Evolutionary conservation across 352 stramenopile genomes (phyloP), one percentile per base, ranked within the genome.

Genomic region (Thalassiosira ordinaria): DNA sequence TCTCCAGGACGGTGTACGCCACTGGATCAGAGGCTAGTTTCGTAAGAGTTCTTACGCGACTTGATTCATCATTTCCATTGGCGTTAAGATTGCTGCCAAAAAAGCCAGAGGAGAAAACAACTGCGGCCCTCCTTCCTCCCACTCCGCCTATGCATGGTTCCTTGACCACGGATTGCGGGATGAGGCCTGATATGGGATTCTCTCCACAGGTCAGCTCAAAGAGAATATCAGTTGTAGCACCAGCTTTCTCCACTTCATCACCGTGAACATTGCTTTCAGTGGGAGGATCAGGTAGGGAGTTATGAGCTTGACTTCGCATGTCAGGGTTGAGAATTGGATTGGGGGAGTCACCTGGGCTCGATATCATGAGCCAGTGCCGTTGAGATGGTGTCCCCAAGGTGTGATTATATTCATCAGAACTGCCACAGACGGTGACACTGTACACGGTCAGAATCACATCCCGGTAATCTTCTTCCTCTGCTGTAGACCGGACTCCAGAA

Each of bases 191-290:
- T 5, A 79, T n/a, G 14, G 76, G 73, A 74, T 78, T 80, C 44
- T 88, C 80, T 2, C 78, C 84, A 49, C 79, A 82, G 29, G 73
- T 80, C n/a, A 94, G 37, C 55, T 93, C 89, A 55, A 84, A 91
- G 11, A 94, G 44, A 29, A 91, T 73, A 20, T 75, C 73, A 3
- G 80, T 74, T 49, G 65, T 71, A 6, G 77, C 65, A 41, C 86
- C 85, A 37, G 74, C 82, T 27, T 70, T 53, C 18, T 81, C 68
- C 3, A 63, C 39, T 29, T 76, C 53, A 20, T 85, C 77, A 31
- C 72, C 60, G n/a, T n/a, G n/a, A n/a, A n/a, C n/a, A n/a, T n/a
- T n/a, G n/a, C n/a, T n/a, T 51, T 49, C 44, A n/a, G 56, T 55
- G 46, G 65, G 56, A 29, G 64, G n/a, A 39, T 70, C 22, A 24